Base-by-base conservation (phyloP, 1,139 yeast genomes). In the Saccharomyces hybrid region DNA sequence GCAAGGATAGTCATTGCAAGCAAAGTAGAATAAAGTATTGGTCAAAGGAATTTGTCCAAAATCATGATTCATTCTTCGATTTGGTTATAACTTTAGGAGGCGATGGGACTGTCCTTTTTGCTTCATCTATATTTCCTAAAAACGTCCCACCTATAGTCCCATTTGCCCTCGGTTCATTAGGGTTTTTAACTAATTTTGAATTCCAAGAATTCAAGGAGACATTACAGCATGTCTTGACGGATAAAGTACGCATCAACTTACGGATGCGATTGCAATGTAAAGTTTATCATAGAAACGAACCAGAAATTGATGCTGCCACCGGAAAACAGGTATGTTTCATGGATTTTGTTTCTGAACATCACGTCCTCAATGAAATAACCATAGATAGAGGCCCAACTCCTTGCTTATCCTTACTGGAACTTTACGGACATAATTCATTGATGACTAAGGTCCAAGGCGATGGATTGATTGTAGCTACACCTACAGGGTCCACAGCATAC, bases 401-500 rank as follows among this genome's bases (percentile, higher is more conserved):
- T 0, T 89, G 82, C 73, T 88, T 88, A 2, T 85, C 96, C 1
- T 85, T 85, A 77, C 74, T 89, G 57, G 96, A 88, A 64, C 71
- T 88, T 27, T 89, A 85, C 63, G 96, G 96, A 4, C 93, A 88
- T 66, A 90, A 87, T n/a, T 79, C 87, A 1, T 71, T 89, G 44
- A 73, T 89, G 53, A 88, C 96, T 0, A 84, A 88, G 28, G 95
- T 93, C 0, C 96, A 88, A 67, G 96, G 96, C 0, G 96, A 89
- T 68, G 96, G 96, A 0, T 71, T 89, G 32, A 88, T 89, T 55
- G 78, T 89, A 38, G 93, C 96, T 0, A 88, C 96, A 0, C 96
- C 96, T 6, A 89, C 96, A 0, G 96, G 96, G 0, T 87, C 95
- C 1, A 89, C 96, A 0, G 96, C 96, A 0, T 89, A 89, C 68